phyloP scores from a whole-genome alignment of 2,329 filamentous ascomycete genomes.

The Graphilbum sp. region DNA sequence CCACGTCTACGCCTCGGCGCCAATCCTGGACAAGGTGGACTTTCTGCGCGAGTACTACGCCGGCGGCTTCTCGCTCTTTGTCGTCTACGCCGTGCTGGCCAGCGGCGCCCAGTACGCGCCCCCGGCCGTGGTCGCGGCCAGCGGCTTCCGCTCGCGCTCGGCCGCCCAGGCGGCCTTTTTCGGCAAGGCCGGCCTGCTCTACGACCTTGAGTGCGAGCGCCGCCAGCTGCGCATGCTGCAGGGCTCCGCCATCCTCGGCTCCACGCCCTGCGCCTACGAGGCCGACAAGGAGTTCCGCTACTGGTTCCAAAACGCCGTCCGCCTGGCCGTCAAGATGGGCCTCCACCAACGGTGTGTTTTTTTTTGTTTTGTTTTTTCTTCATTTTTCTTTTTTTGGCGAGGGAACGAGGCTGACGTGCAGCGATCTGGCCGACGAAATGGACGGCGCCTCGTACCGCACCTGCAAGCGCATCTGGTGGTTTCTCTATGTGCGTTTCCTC shows the following conservation, averaged over 20 bases:
- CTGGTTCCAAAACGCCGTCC: slow-evolving; percentile 3
- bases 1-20: neutral
- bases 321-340: slow-evolving; percentile 2
- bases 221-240: slow-evolving; percentile 1
- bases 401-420: neutral
- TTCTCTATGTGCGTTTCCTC: neutral
- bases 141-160: neutral
- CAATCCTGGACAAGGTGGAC: neutral
- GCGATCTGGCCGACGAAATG: neutral
- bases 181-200: neutral
- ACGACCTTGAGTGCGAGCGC: slow-evolving; percentile 1
- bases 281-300: slow-evolving; percentile 2
- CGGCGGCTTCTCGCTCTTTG: neutral
- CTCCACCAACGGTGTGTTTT: neutral
- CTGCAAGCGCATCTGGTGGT: slow-evolving; percentile 1
- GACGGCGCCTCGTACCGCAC: neutral
- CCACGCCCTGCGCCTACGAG: neutral
- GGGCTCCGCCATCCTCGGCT: neutral
- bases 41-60: neutral
- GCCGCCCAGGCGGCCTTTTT: neutral
- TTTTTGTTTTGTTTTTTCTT: neutral
- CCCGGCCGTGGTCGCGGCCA: neutral
- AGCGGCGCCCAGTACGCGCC: neutral
- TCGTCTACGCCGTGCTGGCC: slow-evolving; percentile 1
- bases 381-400: neutral